Evolutionary conservation across 1,139 yeast species (phyloP), one percentile per base, ranked within the genome.

Genomic region (Zygoascus meyerae): DNA sequence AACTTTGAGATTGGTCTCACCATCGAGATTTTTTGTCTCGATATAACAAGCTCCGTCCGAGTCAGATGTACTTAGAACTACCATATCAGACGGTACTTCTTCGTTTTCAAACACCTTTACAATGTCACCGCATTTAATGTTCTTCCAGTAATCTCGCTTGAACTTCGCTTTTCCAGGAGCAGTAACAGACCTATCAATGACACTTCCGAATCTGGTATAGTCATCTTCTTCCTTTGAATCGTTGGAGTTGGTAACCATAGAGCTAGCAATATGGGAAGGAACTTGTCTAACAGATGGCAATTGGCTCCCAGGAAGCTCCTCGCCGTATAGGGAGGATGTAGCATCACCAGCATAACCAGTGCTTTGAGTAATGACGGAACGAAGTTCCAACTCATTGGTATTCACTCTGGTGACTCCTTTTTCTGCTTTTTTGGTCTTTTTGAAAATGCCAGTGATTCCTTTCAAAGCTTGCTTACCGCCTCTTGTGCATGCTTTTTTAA

Each of bases 21-120:
- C 98, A 67, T 92, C 98, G 58, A 92, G 73, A 64, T 90, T 92
- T 60, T 89, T 86, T 1, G 98, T 92, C 66, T 92, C 98, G 38
- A 90, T 81, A 60, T 80, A 90, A 68, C 97, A 90, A 42, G 83
- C 90, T 29, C 95, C 95, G 60, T 92, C 97, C 0, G 74, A 64
- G 63, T 90, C 97, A 1, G 95, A 84, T 1, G 95, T 79, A 1
- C 96, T 79, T 34, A 92, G 63, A 31, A 90, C 70, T 12, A 87
- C 75, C 39, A 90, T 67, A 70, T 92, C 98, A 12, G 97, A 97
- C 2, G 98, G 98, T 10, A 92, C 80, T 66, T 87, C 95, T 61
- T 89, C 96, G 63, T 92, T 85, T 49, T 83, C 82, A 58, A 86
- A 79, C 16, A 92, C 75, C 61, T 95, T 78, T 48, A 92, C 79